Percentiles rank a stretch among this genome's conserved stretches.
Evolutionary conservation across 352 stramenopile species (phyloP).

Genomic region (Globisporangium nunn): DNA sequence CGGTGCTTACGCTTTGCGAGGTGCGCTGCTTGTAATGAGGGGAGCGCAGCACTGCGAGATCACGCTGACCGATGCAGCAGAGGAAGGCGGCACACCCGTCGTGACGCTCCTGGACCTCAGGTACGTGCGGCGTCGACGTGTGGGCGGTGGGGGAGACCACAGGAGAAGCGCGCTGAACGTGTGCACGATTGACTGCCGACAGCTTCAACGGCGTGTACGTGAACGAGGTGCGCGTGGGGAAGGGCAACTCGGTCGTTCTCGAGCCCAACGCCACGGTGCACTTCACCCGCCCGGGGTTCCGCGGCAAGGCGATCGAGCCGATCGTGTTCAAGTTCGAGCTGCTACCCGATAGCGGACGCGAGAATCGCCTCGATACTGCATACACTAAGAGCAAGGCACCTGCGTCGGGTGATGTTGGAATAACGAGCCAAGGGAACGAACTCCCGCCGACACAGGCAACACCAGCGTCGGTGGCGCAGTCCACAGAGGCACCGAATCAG

Average conservation of each 20-base stretch:
- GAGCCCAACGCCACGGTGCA: constrained; percentile 47
- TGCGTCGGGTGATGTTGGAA: neutral
- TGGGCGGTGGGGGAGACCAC: no score
- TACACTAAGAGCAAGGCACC: neutral
- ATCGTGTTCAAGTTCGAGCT: constrained; percentile 66
- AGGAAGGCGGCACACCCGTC: constrained; percentile 14
- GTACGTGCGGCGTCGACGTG: no score
- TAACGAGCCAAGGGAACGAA: neutral
- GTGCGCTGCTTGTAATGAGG: constrained; percentile 6
- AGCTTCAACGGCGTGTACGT: constrained; percentile 70
- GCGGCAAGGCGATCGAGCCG: constrained; percentile 20
- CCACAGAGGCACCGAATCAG: no score
- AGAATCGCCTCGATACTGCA: no score
- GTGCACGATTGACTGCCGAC: no score
- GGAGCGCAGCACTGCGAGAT: constrained; percentile 50
- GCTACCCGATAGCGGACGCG: constrained; percentile 22
- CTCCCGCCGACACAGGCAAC: neutral
- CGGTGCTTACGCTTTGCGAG: no score
- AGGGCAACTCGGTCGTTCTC: constrained; percentile 23
- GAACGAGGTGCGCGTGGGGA: constrained; percentile 51
- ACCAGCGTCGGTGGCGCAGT: neutral
- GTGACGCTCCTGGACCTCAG: constrained; percentile 50
- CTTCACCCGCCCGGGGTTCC: constrained; percentile 52
- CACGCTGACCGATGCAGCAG: constrained; percentile 16
- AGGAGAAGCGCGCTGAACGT: no score